Evolutionary conservation across 495 filamentous ascomycete species (phyloP), one percentile per base, ranked within the genome.

Genomic region (Penicillium tannophilum): DNA sequence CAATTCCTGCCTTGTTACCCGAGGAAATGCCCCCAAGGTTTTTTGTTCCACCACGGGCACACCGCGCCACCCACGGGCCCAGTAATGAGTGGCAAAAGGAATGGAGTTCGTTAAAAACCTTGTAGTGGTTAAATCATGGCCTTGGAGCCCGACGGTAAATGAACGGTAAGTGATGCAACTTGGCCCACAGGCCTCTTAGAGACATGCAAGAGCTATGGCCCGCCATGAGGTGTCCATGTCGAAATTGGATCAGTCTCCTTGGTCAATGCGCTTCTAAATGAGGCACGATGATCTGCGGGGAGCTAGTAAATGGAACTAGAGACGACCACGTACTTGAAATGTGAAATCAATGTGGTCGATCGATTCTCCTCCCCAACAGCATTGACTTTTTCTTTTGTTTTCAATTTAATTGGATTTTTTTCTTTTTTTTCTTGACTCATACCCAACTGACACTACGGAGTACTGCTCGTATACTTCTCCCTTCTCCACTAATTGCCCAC

Each of bases 261-360:
- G 33, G 49, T 24, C 49, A 52, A 52, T 52, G 49, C 49, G 49
- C 30, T 17, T 31, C 24, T 14, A 36, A 52, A 26, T 52, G 31
- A 52, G 35, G 49, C 49, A 52, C 49, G 24, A 52, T 52, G 49
- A 52, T 52, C 49, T 41, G 49, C 49, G 49, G 49, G 35, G 49
- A 52, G 49, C 31, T 41, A 51, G 1, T 36, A 23, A 35, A 23
- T 33, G 44, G 42, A 19, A 45, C 43, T 46, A 47, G 45, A 47
- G 26, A 30, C 26, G 46, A 31, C 46, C 46, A 49, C 46, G 46
- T 49, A 49, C 23, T 31, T n/a, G 24, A 47, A 47, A 47, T 24
- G 44, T 47, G 16, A 17, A 17, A 41, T 41, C 12, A 10, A 36
- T 36, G 0, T 11, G 33, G 39, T 41, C 16, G 39, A 41, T 41